phyloP scores from a whole-genome alignment of 2,329 filamentous ascomycete species.

The Cercospora janseana region DNA sequence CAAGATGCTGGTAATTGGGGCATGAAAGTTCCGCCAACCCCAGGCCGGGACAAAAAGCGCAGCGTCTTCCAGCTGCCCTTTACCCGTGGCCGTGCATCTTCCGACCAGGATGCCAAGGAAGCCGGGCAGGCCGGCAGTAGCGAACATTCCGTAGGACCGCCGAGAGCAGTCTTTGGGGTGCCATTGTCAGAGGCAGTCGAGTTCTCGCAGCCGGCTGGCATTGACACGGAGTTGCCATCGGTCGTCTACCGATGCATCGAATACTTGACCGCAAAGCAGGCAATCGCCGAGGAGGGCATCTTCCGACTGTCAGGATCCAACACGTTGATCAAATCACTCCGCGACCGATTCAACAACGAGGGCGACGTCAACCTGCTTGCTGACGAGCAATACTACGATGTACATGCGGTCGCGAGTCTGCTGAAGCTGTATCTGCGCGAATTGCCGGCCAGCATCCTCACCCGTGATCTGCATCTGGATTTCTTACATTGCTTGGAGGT shows the following conservation, averaged over 20 bases:
- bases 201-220: slow-evolving; percentile 69
- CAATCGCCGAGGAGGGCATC: slow-evolving; percentile 84
- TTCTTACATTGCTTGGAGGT: slow-evolving; percentile 73
- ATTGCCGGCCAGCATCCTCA: slow-evolving; percentile 85
- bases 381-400: slow-evolving; percentile 85
- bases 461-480: slow-evolving; percentile 82
- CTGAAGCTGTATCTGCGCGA: slow-evolving; percentile 93
- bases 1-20: slow-evolving; percentile 82
- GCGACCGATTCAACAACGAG: slow-evolving; percentile 90
- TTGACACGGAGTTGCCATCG: slow-evolving; percentile 75
- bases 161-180: slow-evolving; percentile 71
- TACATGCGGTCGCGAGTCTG: slow-evolving; percentile 90
- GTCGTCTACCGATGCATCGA: slow-evolving; percentile 95
- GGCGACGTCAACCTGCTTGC: slow-evolving; percentile 80
- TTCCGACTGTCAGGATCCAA: slow-evolving; percentile 98
- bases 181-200: slow-evolving; percentile 82
- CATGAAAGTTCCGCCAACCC: slow-evolving; percentile 61
- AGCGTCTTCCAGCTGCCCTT: slow-evolving; percentile 57
- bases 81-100: slow-evolving; percentile 67
- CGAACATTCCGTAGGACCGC: slow-evolving; percentile 23
- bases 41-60: slow-evolving; percentile 72
- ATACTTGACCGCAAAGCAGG: slow-evolving; percentile 80
- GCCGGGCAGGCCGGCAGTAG: slow-evolving; percentile 27
- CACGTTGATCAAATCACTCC: slow-evolving; percentile 83
- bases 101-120: slow-evolving; percentile 52